Base-by-base conservation (phyloP, 106 monocot species). In the Dioscorea zingiberensis region DNA sequence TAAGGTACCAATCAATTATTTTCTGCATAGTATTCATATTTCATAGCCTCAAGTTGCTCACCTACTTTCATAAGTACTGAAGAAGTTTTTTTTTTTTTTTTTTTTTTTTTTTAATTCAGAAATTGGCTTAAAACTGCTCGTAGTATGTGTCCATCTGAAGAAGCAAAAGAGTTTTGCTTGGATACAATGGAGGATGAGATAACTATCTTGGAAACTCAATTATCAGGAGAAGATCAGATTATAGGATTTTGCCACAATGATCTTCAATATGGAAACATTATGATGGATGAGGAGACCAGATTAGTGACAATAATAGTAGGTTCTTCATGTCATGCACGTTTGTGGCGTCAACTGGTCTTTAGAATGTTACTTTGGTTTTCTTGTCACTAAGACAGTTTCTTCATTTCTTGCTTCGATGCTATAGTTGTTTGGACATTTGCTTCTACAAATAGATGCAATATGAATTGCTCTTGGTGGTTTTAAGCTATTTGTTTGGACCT, bases 171-270 rank as follows among this genome's bases (percentile, higher is more conserved):
- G 59, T 90, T 82, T 73, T 58, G 59, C 29, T 77, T 94, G 68
- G 77, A 87, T 51, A 57, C 23, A 4, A 17, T 94, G 23, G 87
- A 71, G 15, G 75, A 73, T 23, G 94, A 89, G 69, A 94, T 94
- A n/a, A 51, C 53, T n/a, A 22, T 23, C 49, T 70, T 90, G 63
- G 82, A 90, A 67, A 82, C 64, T 7, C 70, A 80, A 21, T 27
- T 87, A 44, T 73, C 82, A 17, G 25, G 47, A 5, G 73, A 73
- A 32, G 68, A 76, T 65, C 84, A 90, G 29, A 70, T 47, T 63
- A 64, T 87, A 47, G 90, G 89, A 8, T 94, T 94, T 58, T 94
- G 94, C 67, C 94, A 94, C 69, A 94, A 90, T 51, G 94, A 94
- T 76, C 87, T 94, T 45, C 94, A 94, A 49, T 94, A 90, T 77